Base-by-base conservation (phyloP, 139 green algal genomes). In the Chlorella ohadii region DNA sequence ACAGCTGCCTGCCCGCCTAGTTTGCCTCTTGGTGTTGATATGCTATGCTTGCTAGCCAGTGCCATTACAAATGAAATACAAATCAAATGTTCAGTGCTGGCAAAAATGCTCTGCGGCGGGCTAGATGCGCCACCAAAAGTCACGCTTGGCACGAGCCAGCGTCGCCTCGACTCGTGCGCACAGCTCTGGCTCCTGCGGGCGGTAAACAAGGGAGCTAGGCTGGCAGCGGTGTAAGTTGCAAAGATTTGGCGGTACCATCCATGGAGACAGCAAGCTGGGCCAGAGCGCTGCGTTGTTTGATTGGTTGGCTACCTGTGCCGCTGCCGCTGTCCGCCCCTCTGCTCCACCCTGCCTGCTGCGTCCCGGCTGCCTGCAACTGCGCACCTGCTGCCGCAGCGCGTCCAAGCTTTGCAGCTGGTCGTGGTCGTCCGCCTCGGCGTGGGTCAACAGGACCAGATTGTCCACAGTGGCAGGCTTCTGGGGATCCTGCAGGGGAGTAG, bases 401-500 rank as follows among this genome's bases (percentile, higher is more conserved):
- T 83, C 47, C 71, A 92, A 33, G 9, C 38, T 71, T 11, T 34
- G 27, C n/a, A 16, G 31, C 15, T 82, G 64, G 38, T 95, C 92
- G 72, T 97, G 94, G 65, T 77, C 84, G 44, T 97, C 92, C 17
- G 94, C 94, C 90, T 98, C 95, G 1, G 93, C 81, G 20, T 87
- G 78, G 0, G 89, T 97, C 66, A 98, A 86, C 82, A 98, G 87
- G 61, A 99, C 91, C n/a, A 99, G 85, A 82, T 99, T 99, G 90
- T 96, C 92, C 12, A 97, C 80, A 22, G 85, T 91, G 38, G 92
- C 85, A 36, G 95, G 89, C 73, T 55, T 70, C 2, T 19, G 23
- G 41, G 51, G 31, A n/a, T 83, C 78, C 78, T 82, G 76, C 57
- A 33, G 3, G 6, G n/a, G n/a, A n/a, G n/a, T n/a, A n/a, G n/a